Evolutionary conservation across 257 asterid species (phyloP), one percentile per base, ranked within the genome.

Genomic region (Craterostigma plantagineum): DNA sequence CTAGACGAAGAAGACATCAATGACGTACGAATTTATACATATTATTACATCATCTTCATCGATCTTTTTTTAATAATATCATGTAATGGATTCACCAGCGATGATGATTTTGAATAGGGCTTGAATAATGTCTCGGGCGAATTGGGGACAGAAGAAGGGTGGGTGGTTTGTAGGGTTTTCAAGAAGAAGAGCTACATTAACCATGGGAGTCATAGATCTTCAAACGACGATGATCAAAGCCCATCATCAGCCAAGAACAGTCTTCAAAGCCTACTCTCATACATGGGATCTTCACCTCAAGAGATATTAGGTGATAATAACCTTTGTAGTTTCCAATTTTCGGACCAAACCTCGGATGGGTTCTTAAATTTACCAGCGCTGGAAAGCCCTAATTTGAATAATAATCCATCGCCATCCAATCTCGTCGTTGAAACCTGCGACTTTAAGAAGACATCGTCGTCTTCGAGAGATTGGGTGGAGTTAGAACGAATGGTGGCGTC

Each of bases 121-220:
- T 23, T 23, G 30, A 23, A 2, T 2, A 54, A 33, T 39, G 15
- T 48, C 13, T 49, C 10, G 1, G 76, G 65, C 6, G 85, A 70
- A 8, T 36, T 64, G 1, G 64, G 66, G 18, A 37, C 64, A 2
- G 94, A 87, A 42, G 98, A 87, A 43, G 95, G 91, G 0, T 87
- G 98, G 95, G 95, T 87, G 18, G 92, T 82, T 0, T 87, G 98
- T 49, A 81, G 98, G 1, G 97, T 87, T 8, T 87, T 87, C 81
- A 87, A 79, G 84, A 87, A 87, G 83, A 87, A 87, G 48, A 87
- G 79, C 57, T 87, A 76, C n/a, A n/a, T n/a, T 62, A 90, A 78
- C 59, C 81, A 78, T 45, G n/a, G n/a, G n/a, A 61, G 90, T 0
- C 13, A 69, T 16, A 23, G 6, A 23, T 23, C 30, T 6, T 23